Evolutionary conservation across 2,329 filamentous ascomycete genomes (phyloP).

Genomic region (Aureobasidium sp.): DNA sequence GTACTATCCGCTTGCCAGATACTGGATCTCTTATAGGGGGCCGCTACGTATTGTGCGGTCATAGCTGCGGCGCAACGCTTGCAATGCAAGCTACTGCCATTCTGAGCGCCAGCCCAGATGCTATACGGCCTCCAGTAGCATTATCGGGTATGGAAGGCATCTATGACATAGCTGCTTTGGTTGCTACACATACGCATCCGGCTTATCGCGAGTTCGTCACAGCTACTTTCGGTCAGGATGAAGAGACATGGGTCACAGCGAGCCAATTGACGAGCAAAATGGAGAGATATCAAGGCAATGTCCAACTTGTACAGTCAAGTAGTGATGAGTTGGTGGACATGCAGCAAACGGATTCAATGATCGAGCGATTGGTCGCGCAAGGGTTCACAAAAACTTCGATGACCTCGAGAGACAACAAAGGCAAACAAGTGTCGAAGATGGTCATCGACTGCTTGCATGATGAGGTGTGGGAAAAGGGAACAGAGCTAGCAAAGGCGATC

Average conservation of each 20-base stretch:
- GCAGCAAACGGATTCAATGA: slow-evolving; percentile 54
- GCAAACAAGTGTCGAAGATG: not conserved
- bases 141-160: slow-evolving; percentile 60
- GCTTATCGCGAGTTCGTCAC: slow-evolving; percentile 52
- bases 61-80: slow-evolving; percentile 58
- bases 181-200: slow-evolving; percentile 40
- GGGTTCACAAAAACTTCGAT: not conserved
- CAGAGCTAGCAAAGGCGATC: not conserved
- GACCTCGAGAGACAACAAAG: not conserved
- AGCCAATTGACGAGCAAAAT: slow-evolving; percentile 45
- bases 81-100: slow-evolving; percentile 47
- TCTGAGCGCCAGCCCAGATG: slow-evolving; percentile 31
- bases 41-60: slow-evolving; percentile 52
- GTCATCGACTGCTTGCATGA: slow-evolving; percentile 3
- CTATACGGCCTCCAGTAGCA: slow-evolving; percentile 38
- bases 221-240: slow-evolving; percentile 37
- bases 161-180: slow-evolving; percentile 55
- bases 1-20: not conserved
- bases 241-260: slow-evolving; percentile 44
- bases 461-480: not conserved
- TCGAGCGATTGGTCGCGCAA: slow-evolving; percentile 34
- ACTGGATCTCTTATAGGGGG: slow-evolving; percentile 5
- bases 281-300: slow-evolving; percentile 35
- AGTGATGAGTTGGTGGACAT: slow-evolving; percentile 45
- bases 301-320: slow-evolving; percentile 40